A percentile compares a stretch with the other conserved stretches of the same genome.
These are phyloP conservation scores for Aspergillus coremiiformis DNA, from an alignment of 495 filamentous ascomycete species.

Conservation along the genomic window DNA sequence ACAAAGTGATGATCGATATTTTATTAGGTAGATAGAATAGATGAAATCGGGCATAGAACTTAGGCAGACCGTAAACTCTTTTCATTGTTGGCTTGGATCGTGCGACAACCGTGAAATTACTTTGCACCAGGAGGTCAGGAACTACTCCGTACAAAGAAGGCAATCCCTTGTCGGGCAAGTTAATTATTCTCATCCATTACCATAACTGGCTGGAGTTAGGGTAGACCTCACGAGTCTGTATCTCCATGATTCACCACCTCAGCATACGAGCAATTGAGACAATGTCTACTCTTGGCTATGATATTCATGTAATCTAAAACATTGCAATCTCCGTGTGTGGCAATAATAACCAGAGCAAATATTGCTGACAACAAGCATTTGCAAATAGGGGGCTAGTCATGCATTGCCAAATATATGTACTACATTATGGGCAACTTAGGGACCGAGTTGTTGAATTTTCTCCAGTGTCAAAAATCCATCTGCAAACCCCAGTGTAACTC, in stretches of 20 bases:
- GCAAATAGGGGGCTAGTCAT: not conserved
- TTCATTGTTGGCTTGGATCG: not conserved
- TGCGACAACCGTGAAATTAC: not conserved
- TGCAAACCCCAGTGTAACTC: not conserved
- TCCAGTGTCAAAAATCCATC: not conserved
- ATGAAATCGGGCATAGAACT: not conserved
- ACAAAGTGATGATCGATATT: not conserved
- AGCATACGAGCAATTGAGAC: too few relatives aligned
- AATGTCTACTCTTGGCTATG: too few relatives aligned
- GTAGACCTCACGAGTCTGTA: too few relatives aligned
- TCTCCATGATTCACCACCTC: too few relatives aligned
- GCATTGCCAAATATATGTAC: not conserved
- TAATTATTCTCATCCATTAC: too few relatives aligned
- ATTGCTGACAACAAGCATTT: too few relatives aligned
- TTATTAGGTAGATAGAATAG: not conserved
- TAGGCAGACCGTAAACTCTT: not conserved
- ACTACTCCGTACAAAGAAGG: too few relatives aligned
- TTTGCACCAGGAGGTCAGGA: not conserved
- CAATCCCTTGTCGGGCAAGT: too few relatives aligned
- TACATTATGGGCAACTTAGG: not conserved
- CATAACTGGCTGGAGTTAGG: too few relatives aligned
- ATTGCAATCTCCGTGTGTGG: too few relatives aligned
- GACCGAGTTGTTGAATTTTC: not conserved
- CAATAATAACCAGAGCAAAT: not conserved
- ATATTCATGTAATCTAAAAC: too few relatives aligned